Conservation (phyloP, 164 flowering plant genomes). For the Magnolia sinica region DNA sequence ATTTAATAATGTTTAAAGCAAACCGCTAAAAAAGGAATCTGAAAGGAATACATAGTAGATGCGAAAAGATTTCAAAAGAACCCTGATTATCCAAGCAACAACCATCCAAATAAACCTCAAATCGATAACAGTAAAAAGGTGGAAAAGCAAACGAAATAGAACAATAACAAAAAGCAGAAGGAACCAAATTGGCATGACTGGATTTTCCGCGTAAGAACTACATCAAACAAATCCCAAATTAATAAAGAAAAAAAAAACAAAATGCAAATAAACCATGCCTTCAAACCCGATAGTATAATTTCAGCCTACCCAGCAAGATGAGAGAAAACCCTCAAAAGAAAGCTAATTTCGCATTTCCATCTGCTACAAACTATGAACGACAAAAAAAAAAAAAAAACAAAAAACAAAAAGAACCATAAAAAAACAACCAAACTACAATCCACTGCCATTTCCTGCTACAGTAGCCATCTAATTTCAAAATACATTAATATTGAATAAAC, state of each 20-base stretch:
- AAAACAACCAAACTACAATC: background rate
- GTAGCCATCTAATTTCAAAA: background rate
- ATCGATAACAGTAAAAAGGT: conserved; percentile 10
- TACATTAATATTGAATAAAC: too few relatives aligned
- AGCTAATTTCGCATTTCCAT: background rate
- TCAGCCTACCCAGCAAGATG: background rate
- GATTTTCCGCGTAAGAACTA: conserved; percentile 13
- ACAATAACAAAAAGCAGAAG: conserved; percentile 20
- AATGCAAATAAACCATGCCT: background rate
- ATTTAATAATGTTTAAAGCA: background rate
- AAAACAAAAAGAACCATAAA: background rate
- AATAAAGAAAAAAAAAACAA: background rate
- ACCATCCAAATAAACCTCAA: conserved; percentile 29
- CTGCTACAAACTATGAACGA: conserved; percentile 6
- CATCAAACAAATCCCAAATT: background rate
- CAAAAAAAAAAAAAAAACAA: background rate
- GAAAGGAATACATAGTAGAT: background rate
- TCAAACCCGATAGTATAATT: background rate
- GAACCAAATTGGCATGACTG: conserved; percentile 20
- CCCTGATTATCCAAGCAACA: conserved; percentile 24
- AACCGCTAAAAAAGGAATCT: background rate
- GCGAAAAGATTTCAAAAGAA: conserved; percentile 16
- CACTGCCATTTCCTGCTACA: background rate
- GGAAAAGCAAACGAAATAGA: conserved; percentile 5
- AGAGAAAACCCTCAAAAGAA: background rate